phyloP scores from a whole-genome alignment of 306 rosid genomes.

The Corylus americana region DNA sequence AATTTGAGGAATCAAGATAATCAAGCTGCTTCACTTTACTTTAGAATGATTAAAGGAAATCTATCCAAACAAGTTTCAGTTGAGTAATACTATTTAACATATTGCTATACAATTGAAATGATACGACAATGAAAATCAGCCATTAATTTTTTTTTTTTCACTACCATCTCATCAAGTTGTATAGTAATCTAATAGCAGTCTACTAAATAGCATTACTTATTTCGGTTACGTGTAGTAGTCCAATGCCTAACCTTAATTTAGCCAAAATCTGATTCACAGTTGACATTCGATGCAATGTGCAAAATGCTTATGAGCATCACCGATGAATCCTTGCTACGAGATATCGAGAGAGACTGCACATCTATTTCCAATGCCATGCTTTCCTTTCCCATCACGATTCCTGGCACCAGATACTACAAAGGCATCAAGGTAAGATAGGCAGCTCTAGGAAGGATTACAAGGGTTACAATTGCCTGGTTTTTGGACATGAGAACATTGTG shows the following conservation, averaged over 20 bases:
- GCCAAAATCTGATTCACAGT: conserved; percentile 36
- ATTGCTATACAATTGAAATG: too few relatives aligned
- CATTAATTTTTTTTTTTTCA: too few relatives aligned
- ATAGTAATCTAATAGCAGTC: too few relatives aligned
- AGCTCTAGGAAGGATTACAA: neutral
- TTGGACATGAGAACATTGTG: neutral
- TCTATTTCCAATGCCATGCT: conserved; percentile 55
- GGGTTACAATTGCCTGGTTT: neutral
- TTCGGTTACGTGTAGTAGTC: neutral
- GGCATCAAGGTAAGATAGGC: conserved; percentile 53
- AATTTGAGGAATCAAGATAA: too few relatives aligned
- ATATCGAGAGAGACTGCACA: conserved; percentile 56
- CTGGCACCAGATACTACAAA: conserved; percentile 68
- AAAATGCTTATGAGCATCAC: conserved; percentile 64
- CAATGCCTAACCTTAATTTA: conserved; percentile 15
- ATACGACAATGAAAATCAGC: too few relatives aligned
- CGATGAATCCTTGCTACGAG: conserved; percentile 48
- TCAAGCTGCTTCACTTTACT: neutral
- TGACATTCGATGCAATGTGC: conserved; percentile 71
- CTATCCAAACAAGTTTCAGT: too few relatives aligned
- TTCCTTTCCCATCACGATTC: conserved; percentile 64
- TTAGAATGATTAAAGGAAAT: neutral
- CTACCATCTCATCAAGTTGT: too few relatives aligned
- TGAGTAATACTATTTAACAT: too few relatives aligned
- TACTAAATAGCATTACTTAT: too few relatives aligned